Evolutionary conservation across 441 rosid genomes (phyloP).

Genomic region (Jatropha multifida): DNA sequence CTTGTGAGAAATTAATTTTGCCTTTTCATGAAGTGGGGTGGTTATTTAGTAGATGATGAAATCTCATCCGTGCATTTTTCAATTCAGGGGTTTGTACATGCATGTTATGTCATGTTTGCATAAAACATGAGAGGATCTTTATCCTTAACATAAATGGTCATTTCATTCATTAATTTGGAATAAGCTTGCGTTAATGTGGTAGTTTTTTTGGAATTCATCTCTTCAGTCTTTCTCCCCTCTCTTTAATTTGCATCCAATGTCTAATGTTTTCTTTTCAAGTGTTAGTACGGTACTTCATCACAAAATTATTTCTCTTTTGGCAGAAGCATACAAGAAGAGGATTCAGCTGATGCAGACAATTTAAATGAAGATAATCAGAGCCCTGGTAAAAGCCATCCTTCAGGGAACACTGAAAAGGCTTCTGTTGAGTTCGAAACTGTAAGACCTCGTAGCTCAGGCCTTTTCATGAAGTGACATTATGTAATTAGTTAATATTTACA

Average conservation of each 20-base stretch:
- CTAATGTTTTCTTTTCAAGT: neutral
- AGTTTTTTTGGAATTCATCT: neutral
- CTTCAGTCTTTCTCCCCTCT: neutral
- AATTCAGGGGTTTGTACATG: too few relatives aligned
- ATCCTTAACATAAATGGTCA: neutral
- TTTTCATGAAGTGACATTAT: neutral
- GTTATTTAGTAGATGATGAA: too few relatives aligned
- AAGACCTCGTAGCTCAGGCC: conserved; percentile 26
- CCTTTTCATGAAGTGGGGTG: too few relatives aligned
- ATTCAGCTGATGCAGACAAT: conserved; percentile 45
- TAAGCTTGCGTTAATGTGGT: neutral
- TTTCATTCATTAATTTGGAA: conserved; percentile 5
- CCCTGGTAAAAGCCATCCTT: conserved; percentile 45
- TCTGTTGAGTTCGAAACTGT: conserved; percentile 42
- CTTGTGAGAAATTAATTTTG: too few relatives aligned
- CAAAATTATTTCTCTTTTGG: conserved; percentile 25
- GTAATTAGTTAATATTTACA: neutral
- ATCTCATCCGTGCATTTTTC: too few relatives aligned
- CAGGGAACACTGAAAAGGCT: conserved; percentile 44
- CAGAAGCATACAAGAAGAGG: conserved; percentile 67
- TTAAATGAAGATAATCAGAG: conserved; percentile 54
- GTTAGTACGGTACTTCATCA: conserved; percentile 10
- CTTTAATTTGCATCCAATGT: neutral
- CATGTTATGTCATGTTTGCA: too few relatives aligned
- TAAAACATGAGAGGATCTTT: too few relatives aligned